Base-by-base conservation (phyloP, 306 rosid genomes). In the Quercus bicolor region DNA sequence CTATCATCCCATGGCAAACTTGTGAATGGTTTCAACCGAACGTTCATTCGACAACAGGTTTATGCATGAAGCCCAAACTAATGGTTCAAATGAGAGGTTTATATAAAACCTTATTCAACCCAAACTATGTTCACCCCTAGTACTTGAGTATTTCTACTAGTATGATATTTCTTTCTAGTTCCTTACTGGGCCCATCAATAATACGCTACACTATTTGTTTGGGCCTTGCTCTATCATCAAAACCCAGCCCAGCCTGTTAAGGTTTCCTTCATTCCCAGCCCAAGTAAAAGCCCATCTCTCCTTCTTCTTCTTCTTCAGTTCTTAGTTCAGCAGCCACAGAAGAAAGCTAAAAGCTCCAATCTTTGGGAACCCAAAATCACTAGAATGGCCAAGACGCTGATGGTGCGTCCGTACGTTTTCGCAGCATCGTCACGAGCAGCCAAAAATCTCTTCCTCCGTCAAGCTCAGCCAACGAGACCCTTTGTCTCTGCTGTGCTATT, bases 371-470 rank as follows among this genome's bases (percentile, higher is more conserved):
- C 66, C 53, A 48, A 60, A 0, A 24, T 60, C 16, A 1, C 26
- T 1, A n/a, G 6, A 34, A 66, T 66, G 52, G 79, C 78, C 14
- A 43, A 56, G 75, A 37, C 70, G 57, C 56, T 66, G 34, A 75
- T 80, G 56, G 79, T 68, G 37, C 65, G 56, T 29, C 75, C 84
- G 3, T 68, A 16, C 15, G 66, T 80, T 23, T 68, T 78, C 4
- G 61, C 76, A 56, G 70, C 70, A 34, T 66, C 12, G 33, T 53
- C 73, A n/a, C 56, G 66, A 21, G 68, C 79, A 3, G 62, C 53
- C 64, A 6, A 24, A 31, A 11, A 20, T 15, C 21, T 28, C 52
- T 16, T 23, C 34, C 37, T 52, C 73, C 16, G 20, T 14, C 79
- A 64, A 19, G 68, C 69, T 34, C 61, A 66, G 23, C 61, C 79